phyloP scores from a whole-genome alignment of 164 flowering plant species.

The Vitis rupestris region DNA sequence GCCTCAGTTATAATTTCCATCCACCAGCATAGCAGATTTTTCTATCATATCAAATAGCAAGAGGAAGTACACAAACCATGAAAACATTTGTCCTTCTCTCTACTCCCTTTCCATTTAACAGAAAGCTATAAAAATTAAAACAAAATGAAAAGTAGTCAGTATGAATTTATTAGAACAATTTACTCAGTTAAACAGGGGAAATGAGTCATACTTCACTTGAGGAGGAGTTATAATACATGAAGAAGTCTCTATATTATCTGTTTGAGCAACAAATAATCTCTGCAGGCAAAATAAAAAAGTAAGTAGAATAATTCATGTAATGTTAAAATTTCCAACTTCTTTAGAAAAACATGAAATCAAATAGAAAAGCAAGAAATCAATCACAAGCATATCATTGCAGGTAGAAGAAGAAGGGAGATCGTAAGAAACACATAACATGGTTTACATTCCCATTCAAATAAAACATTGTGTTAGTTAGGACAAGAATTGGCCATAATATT shows the following conservation, averaged over 20 bases:
- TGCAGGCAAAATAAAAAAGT: slow-evolving; percentile 29
- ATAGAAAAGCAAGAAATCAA: not conserved
- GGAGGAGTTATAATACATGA: slow-evolving; percentile 79
- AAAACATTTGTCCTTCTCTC: slow-evolving; percentile 47
- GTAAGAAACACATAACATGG: too few species aligned
- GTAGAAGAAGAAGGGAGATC: too few species aligned
- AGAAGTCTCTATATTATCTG: slow-evolving; percentile 69
- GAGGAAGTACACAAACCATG: slow-evolving; percentile 51
- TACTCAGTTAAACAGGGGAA: not conserved
- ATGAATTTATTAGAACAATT: not conserved
- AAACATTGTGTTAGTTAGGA: not conserved
- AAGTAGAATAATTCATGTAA: not conserved
- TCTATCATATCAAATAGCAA: not conserved
- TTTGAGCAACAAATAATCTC: slow-evolving; percentile 72
- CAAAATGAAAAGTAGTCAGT: not conserved
- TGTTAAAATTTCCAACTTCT: not conserved
- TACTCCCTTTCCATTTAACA: slow-evolving; percentile 78
- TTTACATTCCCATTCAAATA: not conserved
- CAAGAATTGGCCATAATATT: not conserved
- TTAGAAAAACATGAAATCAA: not conserved
- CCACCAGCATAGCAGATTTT: too few species aligned
- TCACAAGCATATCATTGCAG: too few species aligned
- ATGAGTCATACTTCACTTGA: slow-evolving; percentile 63
- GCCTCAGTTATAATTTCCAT: not conserved
- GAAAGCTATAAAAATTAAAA: slow-evolving; percentile 53